These are phyloP conservation scores for Mycothermus thermophilus DNA, from an alignment of 495 filamentous ascomycete genomes.

Conservation along the genomic window DNA sequence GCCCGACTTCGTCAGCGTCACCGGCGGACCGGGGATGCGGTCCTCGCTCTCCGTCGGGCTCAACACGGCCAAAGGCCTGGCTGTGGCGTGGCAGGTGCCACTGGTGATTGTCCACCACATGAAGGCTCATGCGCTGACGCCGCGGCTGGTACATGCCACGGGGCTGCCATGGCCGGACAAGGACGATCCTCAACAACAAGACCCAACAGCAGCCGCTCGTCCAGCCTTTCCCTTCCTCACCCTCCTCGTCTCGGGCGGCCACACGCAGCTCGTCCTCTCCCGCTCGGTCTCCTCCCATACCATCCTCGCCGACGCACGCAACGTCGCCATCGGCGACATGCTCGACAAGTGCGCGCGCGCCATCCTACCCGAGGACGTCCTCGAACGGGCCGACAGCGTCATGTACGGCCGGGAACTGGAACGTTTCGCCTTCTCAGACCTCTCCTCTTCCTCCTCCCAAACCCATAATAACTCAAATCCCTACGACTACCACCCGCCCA, in stretches of 20 bases:
- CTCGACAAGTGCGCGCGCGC: constrained; percentile 73
- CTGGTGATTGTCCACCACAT: constrained; percentile 86
- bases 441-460: constrained; percentile 3
- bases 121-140: constrained; percentile 89
- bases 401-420: constrained; percentile 73
- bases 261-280: constrained; percentile 74
- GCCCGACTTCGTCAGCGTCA: constrained; percentile 75
- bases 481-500: constrained; percentile 44
- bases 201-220: constrained; percentile 6
- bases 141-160: constrained; percentile 60
- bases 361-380: constrained; percentile 44
- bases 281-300: constrained; percentile 46
- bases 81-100: constrained; percentile 67
- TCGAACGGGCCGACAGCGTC: constrained; percentile 33
- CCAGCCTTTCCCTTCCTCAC: constrained; percentile 70
- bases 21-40: constrained; percentile 80
- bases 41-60: constrained; percentile 60
- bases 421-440: constrained; percentile 57
- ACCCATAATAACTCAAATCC: constrained; percentile 14
- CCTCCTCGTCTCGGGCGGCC: constrained; percentile 83
- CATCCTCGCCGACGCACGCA: constrained; percentile 53
- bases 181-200: too few relatives aligned
- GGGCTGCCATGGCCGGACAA: constrained; percentile 7
- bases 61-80: constrained; percentile 77
- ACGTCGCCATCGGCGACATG: constrained; percentile 73